phyloP scores from a whole-genome alignment of 495 filamentous ascomycete genomes.

The Tirmania nivea region DNA sequence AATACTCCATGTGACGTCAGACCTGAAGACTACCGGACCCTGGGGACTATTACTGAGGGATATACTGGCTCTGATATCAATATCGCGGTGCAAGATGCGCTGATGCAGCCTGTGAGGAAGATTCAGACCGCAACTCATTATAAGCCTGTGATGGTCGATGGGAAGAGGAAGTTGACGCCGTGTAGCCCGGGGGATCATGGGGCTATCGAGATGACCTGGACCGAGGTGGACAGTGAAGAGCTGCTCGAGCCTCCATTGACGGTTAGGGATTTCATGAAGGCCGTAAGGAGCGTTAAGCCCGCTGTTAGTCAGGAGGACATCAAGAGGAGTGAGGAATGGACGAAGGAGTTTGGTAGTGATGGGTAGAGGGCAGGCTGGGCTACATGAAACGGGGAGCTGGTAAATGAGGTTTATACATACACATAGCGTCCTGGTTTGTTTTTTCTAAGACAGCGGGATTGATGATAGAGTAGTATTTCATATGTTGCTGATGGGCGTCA shows the following conservation, averaged over 20 bases:
- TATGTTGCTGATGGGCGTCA: no score
- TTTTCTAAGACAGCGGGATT: no score
- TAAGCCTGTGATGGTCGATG: conserved; percentile 61
- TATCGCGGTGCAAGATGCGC: conserved; percentile 87
- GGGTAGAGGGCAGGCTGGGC: conserved; percentile 23
- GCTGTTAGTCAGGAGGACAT: conserved; percentile 78
- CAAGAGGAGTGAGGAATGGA: conserved; percentile 75
- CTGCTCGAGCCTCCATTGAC: conserved; percentile 69
- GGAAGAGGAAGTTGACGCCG: conserved; percentile 59
- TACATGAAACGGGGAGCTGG: background rate
- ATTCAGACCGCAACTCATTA: conserved; percentile 98
- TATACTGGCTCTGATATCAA: conserved; percentile 92
- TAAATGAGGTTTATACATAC: background rate
- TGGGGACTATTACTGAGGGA: conserved; percentile 67
- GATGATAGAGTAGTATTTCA: no score
- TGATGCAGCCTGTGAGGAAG: conserved; percentile 94
- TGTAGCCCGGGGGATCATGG: conserved; percentile 78
- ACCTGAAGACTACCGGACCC: conserved; percentile 48
- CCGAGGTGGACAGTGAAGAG: conserved; percentile 54
- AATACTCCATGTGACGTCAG: conserved; percentile 73
- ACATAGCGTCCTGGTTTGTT: no score
- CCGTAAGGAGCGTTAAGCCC: conserved; percentile 64
- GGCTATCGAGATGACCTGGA: conserved; percentile 87
- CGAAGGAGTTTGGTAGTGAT: conserved; percentile 88
- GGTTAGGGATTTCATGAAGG: conserved; percentile 85